phyloP scores from a whole-genome alignment of 2,329 filamentous ascomycete species.

The Aureobasidium subglaciale region DNA sequence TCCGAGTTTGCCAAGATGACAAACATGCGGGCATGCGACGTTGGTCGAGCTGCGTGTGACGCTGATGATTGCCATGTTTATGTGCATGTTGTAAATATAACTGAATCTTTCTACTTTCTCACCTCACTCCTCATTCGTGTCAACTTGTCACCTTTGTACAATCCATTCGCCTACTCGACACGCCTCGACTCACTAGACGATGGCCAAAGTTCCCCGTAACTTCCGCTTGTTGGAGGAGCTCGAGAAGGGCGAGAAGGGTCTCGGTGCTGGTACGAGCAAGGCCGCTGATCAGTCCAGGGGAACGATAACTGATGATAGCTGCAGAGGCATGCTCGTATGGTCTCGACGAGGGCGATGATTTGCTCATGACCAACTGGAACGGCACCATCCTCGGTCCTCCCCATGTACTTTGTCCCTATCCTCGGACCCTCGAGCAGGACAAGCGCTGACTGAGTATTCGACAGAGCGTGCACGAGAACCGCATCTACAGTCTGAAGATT shows the following conservation, averaged over 20 bases:
- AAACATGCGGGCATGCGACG: slow-evolving; percentile 12
- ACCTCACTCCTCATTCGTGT: neutral
- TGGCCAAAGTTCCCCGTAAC: slow-evolving; percentile 84
- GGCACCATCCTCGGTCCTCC: slow-evolving; percentile 95
- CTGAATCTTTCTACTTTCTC: neutral
- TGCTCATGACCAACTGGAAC: slow-evolving; percentile 98
- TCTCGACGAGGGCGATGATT: slow-evolving; percentile 85
- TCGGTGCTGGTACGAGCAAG: slow-evolving; percentile 64
- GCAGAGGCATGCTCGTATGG: slow-evolving; percentile 95
- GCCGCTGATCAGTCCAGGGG: too few relatives aligned
- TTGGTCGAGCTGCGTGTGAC: neutral
- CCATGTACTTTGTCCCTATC: slow-evolving; percentile 59
- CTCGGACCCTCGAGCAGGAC: neutral
- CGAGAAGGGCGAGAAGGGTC: slow-evolving; percentile 97
- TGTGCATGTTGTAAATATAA: neutral
- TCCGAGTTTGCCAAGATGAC: neutral
- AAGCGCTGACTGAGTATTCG: neutral
- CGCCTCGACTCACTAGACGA: slow-evolving; percentile 23
- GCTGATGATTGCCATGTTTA: neutral
- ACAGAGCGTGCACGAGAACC: slow-evolving; percentile 93
- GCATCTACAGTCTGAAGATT: slow-evolving; percentile 97
- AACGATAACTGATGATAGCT: neutral
- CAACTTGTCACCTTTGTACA: neutral
- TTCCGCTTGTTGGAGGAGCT: slow-evolving; percentile 95
- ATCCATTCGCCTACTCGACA: too few relatives aligned